Evolutionary conservation across 2,329 filamentous ascomycete genomes (phyloP).

Genomic region (Lomentospora prolificans): DNA sequence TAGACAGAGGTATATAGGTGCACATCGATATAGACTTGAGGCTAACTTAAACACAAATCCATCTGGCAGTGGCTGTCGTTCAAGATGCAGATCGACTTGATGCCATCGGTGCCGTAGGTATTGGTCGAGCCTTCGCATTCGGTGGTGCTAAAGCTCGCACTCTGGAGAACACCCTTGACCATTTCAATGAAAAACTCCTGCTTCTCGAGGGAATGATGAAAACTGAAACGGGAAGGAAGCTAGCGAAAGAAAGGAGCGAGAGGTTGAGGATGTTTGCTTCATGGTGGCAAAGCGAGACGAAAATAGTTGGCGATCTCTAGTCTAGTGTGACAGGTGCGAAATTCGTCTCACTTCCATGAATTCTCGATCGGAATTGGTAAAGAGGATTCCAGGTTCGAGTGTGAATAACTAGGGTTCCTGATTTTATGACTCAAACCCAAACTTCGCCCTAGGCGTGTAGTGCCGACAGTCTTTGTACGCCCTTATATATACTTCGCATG

Average conservation of each 20-base stretch:
- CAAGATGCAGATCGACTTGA: slow-evolving; percentile 93
- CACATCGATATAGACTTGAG: not conserved
- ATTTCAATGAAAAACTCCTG: slow-evolving; percentile 70
- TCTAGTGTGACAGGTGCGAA: not conserved
- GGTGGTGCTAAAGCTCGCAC: slow-evolving; percentile 53
- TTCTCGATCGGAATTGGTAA: no score
- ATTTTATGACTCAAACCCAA: no score
- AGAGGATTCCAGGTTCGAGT: no score
- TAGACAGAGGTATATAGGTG: not conserved
- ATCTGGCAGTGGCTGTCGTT: slow-evolving; percentile 52
- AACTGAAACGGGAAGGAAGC: slow-evolving; percentile 41
- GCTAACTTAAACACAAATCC: not conserved
- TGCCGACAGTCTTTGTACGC: no score
- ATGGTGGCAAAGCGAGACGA: slow-evolving; percentile 47
- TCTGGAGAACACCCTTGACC: slow-evolving; percentile 57
- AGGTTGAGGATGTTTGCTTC: slow-evolving; percentile 41
- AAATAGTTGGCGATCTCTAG: not conserved
- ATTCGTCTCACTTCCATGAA: no score
- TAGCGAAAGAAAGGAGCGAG: slow-evolving; percentile 44
- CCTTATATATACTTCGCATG: no score
- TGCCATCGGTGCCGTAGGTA: slow-evolving; percentile 76
- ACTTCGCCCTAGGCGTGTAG: no score
- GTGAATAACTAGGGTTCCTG: no score
- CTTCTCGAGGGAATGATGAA: slow-evolving; percentile 56
- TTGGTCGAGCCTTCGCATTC: slow-evolving; percentile 57